Conservation (phyloP, 2,329 filamentous ascomycete species). For the Rutstroemia sp. region DNA sequence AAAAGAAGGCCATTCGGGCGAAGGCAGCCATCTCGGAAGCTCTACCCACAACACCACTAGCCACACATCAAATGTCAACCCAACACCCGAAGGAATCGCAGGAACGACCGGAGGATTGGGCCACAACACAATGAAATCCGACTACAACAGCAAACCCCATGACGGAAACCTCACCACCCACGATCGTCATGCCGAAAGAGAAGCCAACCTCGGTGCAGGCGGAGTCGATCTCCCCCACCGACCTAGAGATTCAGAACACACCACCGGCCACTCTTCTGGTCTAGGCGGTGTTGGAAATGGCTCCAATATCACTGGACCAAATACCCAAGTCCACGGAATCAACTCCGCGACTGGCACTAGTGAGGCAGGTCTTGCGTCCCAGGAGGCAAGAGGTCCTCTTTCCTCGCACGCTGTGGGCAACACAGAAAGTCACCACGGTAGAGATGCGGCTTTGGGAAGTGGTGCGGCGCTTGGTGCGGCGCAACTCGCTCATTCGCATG, state of each 20-base stretch:
- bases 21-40: slow-evolving; percentile 13
- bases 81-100: neutral
- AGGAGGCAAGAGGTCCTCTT: neutral
- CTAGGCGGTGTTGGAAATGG: neutral
- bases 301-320: neutral
- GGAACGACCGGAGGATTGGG: neutral
- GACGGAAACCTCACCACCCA: slow-evolving; percentile 1
- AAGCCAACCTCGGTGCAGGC: slow-evolving; percentile 6
- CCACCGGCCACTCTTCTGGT: neutral
- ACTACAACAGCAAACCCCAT: neutral
- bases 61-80: neutral
- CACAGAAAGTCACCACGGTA: neutral
- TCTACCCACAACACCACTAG: slow-evolving; percentile 10
- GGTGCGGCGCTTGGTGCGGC: neutral
- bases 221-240: neutral
- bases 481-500: neutral
- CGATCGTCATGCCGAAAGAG: slow-evolving; percentile 6
- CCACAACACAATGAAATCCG: neutral
- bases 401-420: neutral
- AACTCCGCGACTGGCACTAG: neutral
- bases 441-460: neutral
- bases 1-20: slow-evolving; percentile 4
- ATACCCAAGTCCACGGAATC: neutral
- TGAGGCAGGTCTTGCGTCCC: neutral
- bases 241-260: neutral